Percentiles rank a stretch among this genome's conserved stretches.
These are phyloP conservation scores for Vigna trinervia DNA, from an alignment of 306 rosid species.

Conservation along the genomic window DNA sequence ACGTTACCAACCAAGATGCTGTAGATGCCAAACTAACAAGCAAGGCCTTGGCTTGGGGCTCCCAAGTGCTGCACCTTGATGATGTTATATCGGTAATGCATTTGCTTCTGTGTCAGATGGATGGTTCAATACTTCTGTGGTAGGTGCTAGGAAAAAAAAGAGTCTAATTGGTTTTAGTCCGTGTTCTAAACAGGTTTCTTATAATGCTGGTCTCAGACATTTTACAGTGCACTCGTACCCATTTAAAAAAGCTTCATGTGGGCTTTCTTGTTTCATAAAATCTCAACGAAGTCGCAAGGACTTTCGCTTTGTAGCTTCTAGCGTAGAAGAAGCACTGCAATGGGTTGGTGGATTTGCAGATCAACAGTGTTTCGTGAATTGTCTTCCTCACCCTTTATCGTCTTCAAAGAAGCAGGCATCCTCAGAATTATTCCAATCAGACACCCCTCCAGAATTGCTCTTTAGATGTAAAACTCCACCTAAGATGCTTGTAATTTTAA, in stretches of 20 bases:
- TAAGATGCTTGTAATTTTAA: conserved; percentile 93
- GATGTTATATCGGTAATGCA: conserved; percentile 90
- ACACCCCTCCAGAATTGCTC: conserved; percentile 93
- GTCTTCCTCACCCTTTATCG: conserved; percentile 93
- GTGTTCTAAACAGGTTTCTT: conserved; percentile 79
- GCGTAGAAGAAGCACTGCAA: conserved; percentile 84
- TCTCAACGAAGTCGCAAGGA: conserved; percentile 77
- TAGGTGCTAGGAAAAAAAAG: conserved; percentile 30
- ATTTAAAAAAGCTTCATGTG: conserved; percentile 71
- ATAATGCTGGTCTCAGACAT: conserved; percentile 93
- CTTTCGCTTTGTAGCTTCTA: conserved; percentile 84
- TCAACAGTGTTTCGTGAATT: conserved; percentile 89
- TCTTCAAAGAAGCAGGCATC: conserved; percentile 98
- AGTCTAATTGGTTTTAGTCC: conserved; percentile 45
- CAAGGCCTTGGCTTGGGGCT: conserved; percentile 89
- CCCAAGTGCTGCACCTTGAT: conserved; percentile 73
- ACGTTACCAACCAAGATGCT: conserved; percentile 56
- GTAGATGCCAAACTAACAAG: conserved; percentile 87
- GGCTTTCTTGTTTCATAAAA: conserved; percentile 79
- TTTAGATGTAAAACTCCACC: conserved; percentile 94
- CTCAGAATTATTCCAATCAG: conserved; percentile 79
- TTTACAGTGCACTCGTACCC: conserved; percentile 93
- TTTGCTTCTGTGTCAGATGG: conserved; percentile 45
- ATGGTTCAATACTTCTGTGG: conserved; percentile 40
- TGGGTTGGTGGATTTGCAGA: conserved; percentile 99